Percentiles rank a stretch among this genome's conserved stretches.
These are phyloP conservation scores for Boletus fagicola DNA, from an alignment of 768 basidiomycete species.

Conservation along the genomic window DNA sequence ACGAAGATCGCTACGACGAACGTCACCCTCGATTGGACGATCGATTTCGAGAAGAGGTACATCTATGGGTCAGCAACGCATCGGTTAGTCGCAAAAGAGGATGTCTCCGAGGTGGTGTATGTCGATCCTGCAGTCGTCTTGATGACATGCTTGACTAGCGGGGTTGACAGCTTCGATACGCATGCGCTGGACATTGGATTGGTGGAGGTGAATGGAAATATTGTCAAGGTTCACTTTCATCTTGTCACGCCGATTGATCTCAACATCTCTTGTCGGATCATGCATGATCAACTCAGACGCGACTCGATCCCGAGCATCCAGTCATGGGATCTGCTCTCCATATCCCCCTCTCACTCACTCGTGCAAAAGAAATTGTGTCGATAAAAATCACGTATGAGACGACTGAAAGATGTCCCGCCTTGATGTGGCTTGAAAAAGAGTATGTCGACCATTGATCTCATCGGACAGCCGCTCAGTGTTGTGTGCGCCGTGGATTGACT, in stretches of 20 bases:
- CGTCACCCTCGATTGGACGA: constrained; percentile 52
- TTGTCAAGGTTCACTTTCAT: constrained; percentile 42
- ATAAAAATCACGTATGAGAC: constrained; percentile 70
- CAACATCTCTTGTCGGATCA: not conserved
- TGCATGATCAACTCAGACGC: constrained; percentile 38
- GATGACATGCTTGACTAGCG: not conserved
- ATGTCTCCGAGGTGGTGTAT: constrained; percentile 44
- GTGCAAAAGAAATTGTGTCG: constrained; percentile 38
- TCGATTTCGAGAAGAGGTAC: constrained; percentile 50
- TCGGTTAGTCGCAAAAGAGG: constrained; percentile 38
- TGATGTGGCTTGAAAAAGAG: constrained; percentile 88
- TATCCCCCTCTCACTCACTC: constrained; percentile 45
- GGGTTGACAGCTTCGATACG: constrained; percentile 48
- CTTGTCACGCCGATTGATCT: not conserved
- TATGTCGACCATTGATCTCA: constrained; percentile 27
- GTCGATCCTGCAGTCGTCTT: constrained; percentile 1
- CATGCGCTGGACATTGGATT: constrained; percentile 50
- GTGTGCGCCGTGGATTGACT: not conserved
- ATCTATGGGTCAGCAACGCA: constrained; percentile 51
- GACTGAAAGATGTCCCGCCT: constrained; percentile 67
- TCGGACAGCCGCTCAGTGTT: not conserved
- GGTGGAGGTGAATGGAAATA: constrained; percentile 48
- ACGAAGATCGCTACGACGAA: constrained; percentile 42
- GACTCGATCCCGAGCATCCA: constrained; percentile 54
- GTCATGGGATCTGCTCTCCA: constrained; percentile 79